A percentile compares a stretch with the other conserved stretches of the same genome.
phyloP scores from a whole-genome alignment of 2,329 filamentous ascomycete genomes.

The Zalaria sp. region DNA sequence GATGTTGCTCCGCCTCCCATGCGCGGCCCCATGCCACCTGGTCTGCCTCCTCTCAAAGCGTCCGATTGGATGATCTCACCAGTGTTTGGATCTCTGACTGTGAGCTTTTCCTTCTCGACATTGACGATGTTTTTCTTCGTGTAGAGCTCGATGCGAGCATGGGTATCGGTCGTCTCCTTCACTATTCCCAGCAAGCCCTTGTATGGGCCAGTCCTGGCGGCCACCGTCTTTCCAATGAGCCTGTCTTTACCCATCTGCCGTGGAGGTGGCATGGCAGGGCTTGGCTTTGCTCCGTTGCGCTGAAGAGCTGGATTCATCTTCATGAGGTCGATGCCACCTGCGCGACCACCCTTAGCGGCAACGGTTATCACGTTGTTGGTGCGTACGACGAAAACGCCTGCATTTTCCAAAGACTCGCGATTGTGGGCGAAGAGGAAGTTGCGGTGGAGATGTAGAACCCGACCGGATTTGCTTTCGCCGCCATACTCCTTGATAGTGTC shows the following conservation, averaged over 20 bases:
- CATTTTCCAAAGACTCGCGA: conserved; percentile 70
- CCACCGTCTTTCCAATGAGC: conserved; percentile 81
- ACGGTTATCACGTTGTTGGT: conserved; percentile 77
- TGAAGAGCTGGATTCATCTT: conserved; percentile 88
- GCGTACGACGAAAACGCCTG: conserved; percentile 77
- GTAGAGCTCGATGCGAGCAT: conserved; percentile 83
- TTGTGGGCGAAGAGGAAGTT: conserved; percentile 87
- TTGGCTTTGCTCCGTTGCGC: conserved; percentile 44
- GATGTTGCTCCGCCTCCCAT: conserved; percentile 27
- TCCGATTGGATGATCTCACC: conserved; percentile 63
- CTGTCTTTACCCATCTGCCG: conserved; percentile 65
- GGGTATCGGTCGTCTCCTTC: conserved; percentile 78
- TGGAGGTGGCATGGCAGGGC: conserved; percentile 51
- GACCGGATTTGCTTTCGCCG: conserved; percentile 73
- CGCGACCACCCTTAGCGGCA: conserved; percentile 82
- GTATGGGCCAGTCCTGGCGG: conserved; percentile 72
- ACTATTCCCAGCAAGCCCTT: conserved; percentile 92
- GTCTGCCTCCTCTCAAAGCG: conserved; percentile 26
- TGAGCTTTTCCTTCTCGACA: conserved; percentile 66
- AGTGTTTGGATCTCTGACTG: conserved; percentile 67
- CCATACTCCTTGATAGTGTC: conserved; percentile 86
- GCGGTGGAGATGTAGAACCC: conserved; percentile 85
- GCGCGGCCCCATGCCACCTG: conserved; percentile 23
- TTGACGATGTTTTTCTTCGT: conserved; percentile 87
- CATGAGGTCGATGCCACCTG: conserved; percentile 59